Evolutionary conservation across 768 basidiomycete species (phyloP).

Genomic region (Tulasnella calospora): DNA sequence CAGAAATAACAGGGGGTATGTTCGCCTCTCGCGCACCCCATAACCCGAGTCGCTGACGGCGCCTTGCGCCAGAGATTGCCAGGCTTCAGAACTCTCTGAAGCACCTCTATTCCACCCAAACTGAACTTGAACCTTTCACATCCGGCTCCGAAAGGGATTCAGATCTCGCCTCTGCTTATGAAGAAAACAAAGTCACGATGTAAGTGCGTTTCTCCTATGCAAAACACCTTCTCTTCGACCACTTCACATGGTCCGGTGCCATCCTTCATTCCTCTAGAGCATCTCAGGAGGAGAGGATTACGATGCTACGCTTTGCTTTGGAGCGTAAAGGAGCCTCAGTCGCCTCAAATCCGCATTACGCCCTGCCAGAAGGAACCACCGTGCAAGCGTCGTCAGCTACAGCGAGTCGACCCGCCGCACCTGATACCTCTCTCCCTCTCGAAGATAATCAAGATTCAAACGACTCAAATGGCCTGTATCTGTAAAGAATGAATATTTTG

Average conservation of each 20-base stretch:
- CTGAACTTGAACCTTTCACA: slow-evolving; percentile 41
- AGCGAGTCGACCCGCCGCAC: background rate
- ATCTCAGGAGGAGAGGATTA: slow-evolving; percentile 72
- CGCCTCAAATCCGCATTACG: slow-evolving; percentile 47
- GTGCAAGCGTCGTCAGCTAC: background rate
- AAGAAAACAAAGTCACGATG: slow-evolving; percentile 74
- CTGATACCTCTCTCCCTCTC: background rate
- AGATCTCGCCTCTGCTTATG: slow-evolving; percentile 55
- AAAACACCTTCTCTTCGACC: slow-evolving; percentile 6
- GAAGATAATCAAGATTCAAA: background rate
- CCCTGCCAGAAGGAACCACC: slow-evolving; percentile 27
- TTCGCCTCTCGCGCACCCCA: slow-evolving; percentile 9
- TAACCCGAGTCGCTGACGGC: background rate
- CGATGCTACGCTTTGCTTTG: slow-evolving; percentile 62
- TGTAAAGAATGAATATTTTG: background rate
- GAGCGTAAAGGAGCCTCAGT: slow-evolving; percentile 52
- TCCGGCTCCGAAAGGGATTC: slow-evolving; percentile 44
- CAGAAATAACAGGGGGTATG: slow-evolving; percentile 66
- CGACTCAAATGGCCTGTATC: background rate
- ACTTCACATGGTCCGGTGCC: background rate
- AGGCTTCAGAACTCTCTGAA: slow-evolving; percentile 67
- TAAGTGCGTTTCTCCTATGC: slow-evolving; percentile 31
- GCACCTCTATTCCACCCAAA: slow-evolving; percentile 60
- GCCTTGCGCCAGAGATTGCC: slow-evolving; percentile 53
- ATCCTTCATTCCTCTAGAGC: slow-evolving; percentile 44